Evolutionary conservation across 192 early-diverging fungal species (phyloP).

Genomic region (Phlyctochytrium bullatum): DNA sequence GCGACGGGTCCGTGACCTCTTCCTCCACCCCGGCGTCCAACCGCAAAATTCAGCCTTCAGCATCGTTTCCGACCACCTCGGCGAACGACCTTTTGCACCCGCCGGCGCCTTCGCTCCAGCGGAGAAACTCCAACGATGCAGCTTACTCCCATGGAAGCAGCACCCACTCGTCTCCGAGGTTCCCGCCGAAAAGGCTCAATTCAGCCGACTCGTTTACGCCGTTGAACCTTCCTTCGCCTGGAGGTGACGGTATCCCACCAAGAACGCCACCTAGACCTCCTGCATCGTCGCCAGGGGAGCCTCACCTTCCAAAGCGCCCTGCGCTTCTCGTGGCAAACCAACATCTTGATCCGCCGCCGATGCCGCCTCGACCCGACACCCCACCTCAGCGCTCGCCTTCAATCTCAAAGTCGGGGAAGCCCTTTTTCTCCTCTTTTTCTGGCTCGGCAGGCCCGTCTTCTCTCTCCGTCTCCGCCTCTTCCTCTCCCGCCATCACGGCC

Average conservation of each 20-base stretch:
- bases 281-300: background rate
- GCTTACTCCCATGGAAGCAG: background rate
- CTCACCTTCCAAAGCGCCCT: background rate
- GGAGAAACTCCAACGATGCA: background rate
- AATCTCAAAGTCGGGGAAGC: no score
- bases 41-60: background rate
- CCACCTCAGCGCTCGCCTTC: no score
- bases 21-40: background rate
- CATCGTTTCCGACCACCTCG: background rate
- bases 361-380: background rate
- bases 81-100: background rate
- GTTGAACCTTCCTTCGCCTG: no score
- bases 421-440: no score
- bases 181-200: background rate
- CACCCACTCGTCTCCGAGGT: background rate
- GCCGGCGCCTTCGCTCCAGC: background rate
- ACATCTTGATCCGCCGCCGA: background rate
- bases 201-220: background rate
- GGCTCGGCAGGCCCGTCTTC: no score
- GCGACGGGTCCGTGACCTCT: background rate
- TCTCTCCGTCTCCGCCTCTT: no score
- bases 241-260: no score
- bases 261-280: background rate
- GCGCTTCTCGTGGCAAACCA: background rate
- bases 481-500: background rate